Percentiles rank a stretch among this genome's conserved stretches.
Conservation (phyloP, 345 rosid species). For the Sonneratia caseolaris region DNA sequence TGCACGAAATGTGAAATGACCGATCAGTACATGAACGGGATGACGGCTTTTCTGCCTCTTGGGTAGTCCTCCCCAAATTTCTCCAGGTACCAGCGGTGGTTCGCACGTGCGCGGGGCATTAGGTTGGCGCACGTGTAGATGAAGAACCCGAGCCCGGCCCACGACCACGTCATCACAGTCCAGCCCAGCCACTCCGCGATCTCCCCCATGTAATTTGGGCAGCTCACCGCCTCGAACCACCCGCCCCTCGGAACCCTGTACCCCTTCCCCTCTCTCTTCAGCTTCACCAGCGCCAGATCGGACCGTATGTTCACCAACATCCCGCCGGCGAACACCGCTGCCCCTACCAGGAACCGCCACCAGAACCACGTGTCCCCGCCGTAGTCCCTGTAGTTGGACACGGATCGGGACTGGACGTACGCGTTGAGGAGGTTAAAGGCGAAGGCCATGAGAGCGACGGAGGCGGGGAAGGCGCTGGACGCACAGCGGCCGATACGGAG, state of each 20-base stretch:
- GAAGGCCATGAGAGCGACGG: conserved; percentile 56
- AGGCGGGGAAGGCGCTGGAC: conserved; percentile 32
- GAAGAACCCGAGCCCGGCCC: conserved; percentile 72
- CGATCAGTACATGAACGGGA: conserved; percentile 56
- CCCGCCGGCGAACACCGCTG: conserved; percentile 41
- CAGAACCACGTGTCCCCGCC: conserved; percentile 39
- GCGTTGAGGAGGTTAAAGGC: conserved; percentile 57
- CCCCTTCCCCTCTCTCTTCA: conserved; percentile 58
- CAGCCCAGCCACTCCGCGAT: conserved; percentile 23
- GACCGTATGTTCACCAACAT: conserved; percentile 62
- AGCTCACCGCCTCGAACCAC: conserved; percentile 68
- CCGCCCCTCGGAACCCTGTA: conserved; percentile 78
- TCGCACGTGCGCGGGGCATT: conserved; percentile 69
- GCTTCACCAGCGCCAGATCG: conserved; percentile 53
- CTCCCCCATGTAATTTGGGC: conserved; percentile 71
- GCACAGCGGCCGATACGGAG: conserved; percentile 37
- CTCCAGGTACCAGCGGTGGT: conserved; percentile 58
- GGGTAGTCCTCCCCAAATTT: conserved; percentile 85
- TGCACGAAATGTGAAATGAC: too few species aligned
- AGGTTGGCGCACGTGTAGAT: conserved; percentile 64
- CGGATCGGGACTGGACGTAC: conserved; percentile 72
- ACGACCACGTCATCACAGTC: conserved; percentile 87
- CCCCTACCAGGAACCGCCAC: conserved; percentile 42
- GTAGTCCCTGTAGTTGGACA: conserved; percentile 60
- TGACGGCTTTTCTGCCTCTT: conserved; percentile 50